These are phyloP conservation scores for Irpex sp. DNA, from an alignment of 1,284 basidiomycete species.

Conservation along the genomic window DNA sequence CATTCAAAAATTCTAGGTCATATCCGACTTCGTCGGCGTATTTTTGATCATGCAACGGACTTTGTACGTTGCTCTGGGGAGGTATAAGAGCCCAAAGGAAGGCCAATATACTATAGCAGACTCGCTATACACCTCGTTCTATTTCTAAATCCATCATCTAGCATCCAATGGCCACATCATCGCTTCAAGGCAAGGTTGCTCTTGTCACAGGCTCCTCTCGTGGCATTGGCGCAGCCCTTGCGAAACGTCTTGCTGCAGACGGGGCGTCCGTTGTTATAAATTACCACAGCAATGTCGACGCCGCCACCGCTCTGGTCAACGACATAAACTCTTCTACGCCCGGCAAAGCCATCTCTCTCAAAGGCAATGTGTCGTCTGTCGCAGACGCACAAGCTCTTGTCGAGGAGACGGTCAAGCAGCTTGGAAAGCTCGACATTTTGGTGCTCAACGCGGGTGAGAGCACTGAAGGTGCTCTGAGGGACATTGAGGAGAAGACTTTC, in stretches of 20 bases:
- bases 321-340: slow-evolving; percentile 35
- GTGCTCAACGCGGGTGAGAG: slow-evolving; percentile 52
- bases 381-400: slow-evolving; percentile 39
- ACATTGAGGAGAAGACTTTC: slow-evolving; percentile 44
- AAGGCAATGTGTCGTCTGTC: slow-evolving; percentile 43
- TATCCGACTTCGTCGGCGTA: too few species aligned
- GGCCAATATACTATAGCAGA: too few species aligned
- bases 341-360: slow-evolving; percentile 42
- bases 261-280: slow-evolving; percentile 53
- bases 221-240: slow-evolving; percentile 50
- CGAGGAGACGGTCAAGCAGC: slow-evolving; percentile 42
- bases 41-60: too few species aligned
- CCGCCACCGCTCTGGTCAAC: slow-evolving; percentile 41
- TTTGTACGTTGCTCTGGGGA: too few species aligned
- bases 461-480: slow-evolving; percentile 36
- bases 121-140: too few species aligned
- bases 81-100: too few species aligned
- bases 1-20: too few species aligned
- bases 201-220: slow-evolving; percentile 52
- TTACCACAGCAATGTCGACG: slow-evolving; percentile 30
- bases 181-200: slow-evolving; percentile 40
- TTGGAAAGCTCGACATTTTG: slow-evolving; percentile 49
- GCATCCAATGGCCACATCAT: background rate
- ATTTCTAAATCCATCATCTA: background rate
- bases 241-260: slow-evolving; percentile 41